Conservation (phyloP, 352 stramenopile species). For the Labyrinthula sp. region DNA sequence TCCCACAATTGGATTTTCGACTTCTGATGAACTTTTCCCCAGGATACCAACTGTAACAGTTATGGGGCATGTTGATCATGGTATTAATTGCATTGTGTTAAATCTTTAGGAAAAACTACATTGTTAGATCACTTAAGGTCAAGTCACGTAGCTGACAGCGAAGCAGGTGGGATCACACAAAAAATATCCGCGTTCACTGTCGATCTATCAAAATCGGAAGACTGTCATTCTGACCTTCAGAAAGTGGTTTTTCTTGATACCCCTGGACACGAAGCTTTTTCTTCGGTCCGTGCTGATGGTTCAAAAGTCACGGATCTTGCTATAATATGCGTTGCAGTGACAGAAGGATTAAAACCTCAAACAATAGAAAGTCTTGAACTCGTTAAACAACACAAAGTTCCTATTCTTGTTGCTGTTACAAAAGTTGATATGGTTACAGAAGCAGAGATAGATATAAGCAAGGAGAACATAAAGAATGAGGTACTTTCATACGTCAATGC, state of each 20-base stretch:
- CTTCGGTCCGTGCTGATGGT: constrained; percentile 83
- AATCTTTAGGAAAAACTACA: no score
- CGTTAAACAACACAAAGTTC: constrained; percentile 74
- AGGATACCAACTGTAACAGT: constrained; percentile 88
- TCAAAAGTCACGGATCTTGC: constrained; percentile 91
- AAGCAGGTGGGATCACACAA: constrained; percentile 96
- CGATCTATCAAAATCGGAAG: background rate
- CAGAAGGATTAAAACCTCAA: constrained; percentile 93
- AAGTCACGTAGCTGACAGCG: constrained; percentile 59
- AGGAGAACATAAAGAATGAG: constrained; percentile 44
- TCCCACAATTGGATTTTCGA: no score
- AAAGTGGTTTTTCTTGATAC: constrained; percentile 91
- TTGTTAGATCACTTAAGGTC: constrained; percentile 85
- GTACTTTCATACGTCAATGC: constrained; percentile 67
- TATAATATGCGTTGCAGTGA: constrained; percentile 84
- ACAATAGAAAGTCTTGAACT: constrained; percentile 88
- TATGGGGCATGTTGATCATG: constrained; percentile 99
- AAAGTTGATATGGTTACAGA: constrained; percentile 66
- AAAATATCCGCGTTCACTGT: constrained; percentile 87
- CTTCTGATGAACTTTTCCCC: constrained; percentile 37
- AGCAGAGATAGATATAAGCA: constrained; percentile 41
- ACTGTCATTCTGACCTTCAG: constrained; percentile 3
- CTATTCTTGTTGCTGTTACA: constrained; percentile 85
- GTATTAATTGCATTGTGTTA: no score
- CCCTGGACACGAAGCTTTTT: constrained; percentile 94